Evolutionary conservation across 306 rosid genomes (phyloP), one percentile per base, ranked within the genome.

Genomic region (Arachis hypogaea): DNA sequence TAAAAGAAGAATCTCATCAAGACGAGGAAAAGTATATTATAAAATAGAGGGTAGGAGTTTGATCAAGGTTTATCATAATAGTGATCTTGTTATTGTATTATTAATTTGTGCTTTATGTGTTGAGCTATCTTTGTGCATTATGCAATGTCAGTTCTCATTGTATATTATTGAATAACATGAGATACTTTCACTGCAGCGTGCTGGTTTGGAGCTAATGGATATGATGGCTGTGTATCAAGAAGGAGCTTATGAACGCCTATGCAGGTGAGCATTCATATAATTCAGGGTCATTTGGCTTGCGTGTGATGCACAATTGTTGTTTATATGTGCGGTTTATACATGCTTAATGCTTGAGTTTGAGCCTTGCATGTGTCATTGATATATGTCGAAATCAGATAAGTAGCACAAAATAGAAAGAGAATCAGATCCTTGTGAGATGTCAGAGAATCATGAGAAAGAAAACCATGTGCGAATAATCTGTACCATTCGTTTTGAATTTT

Each of bases 181-280:
- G 58, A 40, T 42, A 22, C 8, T 16, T 16, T 62, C 76, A 67
- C 70, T 74, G 69, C 88, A 94, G 97, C 99, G 96, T 69, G 99
- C 99, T 47, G 97, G 96, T 66, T 81, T 94, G 74, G 97, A 94
- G 86, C 93, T 94, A 71, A 94, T 92, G 96, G 99, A 94, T 80
- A 88, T 89, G 96, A 94, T 94, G 96, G 96, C 97, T 11, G 97
- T 92, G 68, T 88, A 94, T 80, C 99, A 94, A 86, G 99, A 94
- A 77, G 99, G 95, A 80, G 97, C 99, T 44, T 94, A 92, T 83
- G 99, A 89, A 84, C 96, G 96, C 61, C 88, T 94, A 68, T 93
- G 98, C 96, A 93, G 97, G 98, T 89, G 79, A 68, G 58, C 60
- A 67, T 64, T 62, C 52, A 14, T 75, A 47, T 63, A 55, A 38